phyloP scores from a whole-genome alignment of 2,329 filamentous ascomycete species.

The Penicillium sclerotiorum region DNA sequence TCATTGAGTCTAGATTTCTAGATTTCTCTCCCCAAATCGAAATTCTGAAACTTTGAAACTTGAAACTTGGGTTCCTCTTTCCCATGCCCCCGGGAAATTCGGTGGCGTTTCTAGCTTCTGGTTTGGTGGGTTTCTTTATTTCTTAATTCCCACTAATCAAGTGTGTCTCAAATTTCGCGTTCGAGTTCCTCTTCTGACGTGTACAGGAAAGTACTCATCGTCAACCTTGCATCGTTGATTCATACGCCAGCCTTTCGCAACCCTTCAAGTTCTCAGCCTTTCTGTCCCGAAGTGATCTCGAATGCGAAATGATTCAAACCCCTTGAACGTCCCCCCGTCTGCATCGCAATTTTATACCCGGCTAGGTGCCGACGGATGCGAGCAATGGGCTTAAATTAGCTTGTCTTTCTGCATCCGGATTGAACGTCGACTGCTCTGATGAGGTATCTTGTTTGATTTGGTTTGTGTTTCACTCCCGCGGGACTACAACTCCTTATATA shows the following conservation, averaged over 20 bases:
- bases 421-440: neutral
- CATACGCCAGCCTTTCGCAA: constrained; percentile 9
- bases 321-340: constrained; percentile 4
- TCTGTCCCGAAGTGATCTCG: neutral
- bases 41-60: neutral
- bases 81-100: neutral
- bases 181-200: neutral
- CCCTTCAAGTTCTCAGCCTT: too few relatives aligned
- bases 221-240: constrained; percentile 1
- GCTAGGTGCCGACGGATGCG: constrained; percentile 16
- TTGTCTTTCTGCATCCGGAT: constrained; percentile 1
- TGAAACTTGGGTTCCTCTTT: neutral
- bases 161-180: neutral
- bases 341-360: constrained; percentile 23
- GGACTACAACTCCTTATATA: too few relatives aligned
- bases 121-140: too few relatives aligned
- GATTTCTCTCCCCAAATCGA: neutral
- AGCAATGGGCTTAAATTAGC: constrained; percentile 13
- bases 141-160: neutral
- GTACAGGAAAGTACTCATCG: neutral
- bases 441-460: too few relatives aligned
- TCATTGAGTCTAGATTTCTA: neutral
- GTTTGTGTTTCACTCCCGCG: too few relatives aligned
- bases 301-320: constrained; percentile 11
- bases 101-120: too few relatives aligned